Base-by-base conservation (phyloP, 371 early-diverging fungal genomes). In the Mortierella sp. region DNA sequence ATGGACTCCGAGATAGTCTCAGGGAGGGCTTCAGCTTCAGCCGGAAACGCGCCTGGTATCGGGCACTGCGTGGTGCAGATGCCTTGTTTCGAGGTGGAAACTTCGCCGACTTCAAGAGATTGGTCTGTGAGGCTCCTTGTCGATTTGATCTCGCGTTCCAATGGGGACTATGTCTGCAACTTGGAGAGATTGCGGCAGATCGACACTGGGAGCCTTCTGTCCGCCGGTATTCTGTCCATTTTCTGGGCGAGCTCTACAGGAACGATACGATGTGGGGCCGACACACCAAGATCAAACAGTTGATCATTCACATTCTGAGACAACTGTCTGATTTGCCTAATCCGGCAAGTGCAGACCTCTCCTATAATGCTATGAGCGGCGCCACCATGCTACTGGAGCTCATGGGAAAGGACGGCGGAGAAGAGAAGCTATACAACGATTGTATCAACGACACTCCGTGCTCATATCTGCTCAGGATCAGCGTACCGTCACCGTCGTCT, bases 101-200 rank as follows among this genome's bases (percentile, higher is more conserved):
- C 5, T 37, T 63, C 8, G 49, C 30, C 8, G 12, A 37, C 4
- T 58, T 58, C 37, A 48, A 58, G 48, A 17, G 11, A 12, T 32
- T 55, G 28, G 28, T 56, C 24, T 32, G 11, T 2, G 34, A 49
- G 4, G 30, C 42, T 3, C 50, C 30, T 41, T 63, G 56, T 17
- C 56, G 50, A n/a, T 30, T 11, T 15, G 19, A 63, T 21, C 31
- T 26, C 7, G 37, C 37, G 21, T 60, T 51, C 23, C 61, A 51
- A 28, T 44, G 30, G 52, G 61, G 61, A 1, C 27, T 61, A 5
- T 61, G 62, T 12, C 62, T 47, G 37, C 48, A 14, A 1, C 53
- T 61, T 5, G 47, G 47, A 21, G 37, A 37, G 8, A n/a, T 61
- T 39, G 54, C 47, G 0, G 44, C 32, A 14, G 47, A 61, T 26